These are phyloP conservation scores for Arthroderma sp. DNA, from an alignment of 2,329 filamentous ascomycete genomes.

Conservation along the genomic window DNA sequence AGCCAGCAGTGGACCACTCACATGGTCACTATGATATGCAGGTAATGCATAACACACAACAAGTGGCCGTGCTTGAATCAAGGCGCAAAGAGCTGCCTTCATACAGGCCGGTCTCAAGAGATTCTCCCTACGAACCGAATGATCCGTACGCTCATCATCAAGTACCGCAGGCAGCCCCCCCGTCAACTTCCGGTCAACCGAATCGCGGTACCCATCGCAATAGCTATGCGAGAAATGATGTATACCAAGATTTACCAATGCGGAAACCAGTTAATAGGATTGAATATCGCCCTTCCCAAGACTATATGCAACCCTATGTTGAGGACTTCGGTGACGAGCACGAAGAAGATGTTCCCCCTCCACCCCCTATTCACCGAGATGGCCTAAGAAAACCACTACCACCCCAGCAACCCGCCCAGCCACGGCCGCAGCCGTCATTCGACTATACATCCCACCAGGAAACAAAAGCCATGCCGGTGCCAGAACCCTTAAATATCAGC, in stretches of 20 bases:
- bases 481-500: constrained; percentile 15
- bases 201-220: constrained; percentile 6
- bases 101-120: constrained; percentile 6
- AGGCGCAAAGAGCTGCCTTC: constrained; percentile 3
- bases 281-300: constrained; percentile 12
- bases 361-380: constrained; percentile 21
- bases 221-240: constrained; percentile 11
- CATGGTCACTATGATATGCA: constrained; percentile 6
- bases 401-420: constrained; percentile 3
- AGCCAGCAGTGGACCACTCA: neutral
- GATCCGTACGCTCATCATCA: constrained; percentile 4
- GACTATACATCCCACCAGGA: constrained; percentile 7
- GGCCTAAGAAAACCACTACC: constrained; percentile 8
- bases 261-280: constrained; percentile 16
- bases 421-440: constrained; percentile 1
- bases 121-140: constrained; percentile 2
- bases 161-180: neutral
- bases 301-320: constrained; percentile 9
- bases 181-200: neutral
- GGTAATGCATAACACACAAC: constrained; percentile 5
- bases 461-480: constrained; percentile 11
- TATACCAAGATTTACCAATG: constrained; percentile 17
- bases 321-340: constrained; percentile 12
- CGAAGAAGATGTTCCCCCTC: constrained; percentile 19
- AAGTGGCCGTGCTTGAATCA: constrained; percentile 4